A percentile compares a stretch with the other conserved stretches of the same genome.
These are phyloP conservation scores for Globisporangium paroecandrum DNA, from an alignment of 352 stramenopile genomes.

Conservation along the genomic window DNA sequence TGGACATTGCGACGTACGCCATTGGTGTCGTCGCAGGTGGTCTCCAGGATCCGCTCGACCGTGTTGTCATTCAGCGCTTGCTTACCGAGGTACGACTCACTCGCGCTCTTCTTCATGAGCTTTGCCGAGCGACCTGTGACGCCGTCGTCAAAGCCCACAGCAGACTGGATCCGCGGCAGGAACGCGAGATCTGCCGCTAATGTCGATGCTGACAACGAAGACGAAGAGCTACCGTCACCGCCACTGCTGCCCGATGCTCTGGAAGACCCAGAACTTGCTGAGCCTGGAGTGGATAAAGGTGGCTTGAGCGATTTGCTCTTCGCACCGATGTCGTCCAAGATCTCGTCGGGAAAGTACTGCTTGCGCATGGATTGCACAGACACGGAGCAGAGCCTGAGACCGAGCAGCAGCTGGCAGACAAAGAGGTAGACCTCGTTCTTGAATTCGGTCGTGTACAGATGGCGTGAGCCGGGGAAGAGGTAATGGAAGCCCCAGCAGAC, in stretches of 20 bases:
- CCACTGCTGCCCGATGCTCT: not conserved
- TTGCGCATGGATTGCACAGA: constrained; percentile 66
- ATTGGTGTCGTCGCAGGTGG: constrained; percentile 7
- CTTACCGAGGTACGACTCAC: constrained; percentile 53
- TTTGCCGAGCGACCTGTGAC: not conserved
- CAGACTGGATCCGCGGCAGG: constrained; percentile 31
- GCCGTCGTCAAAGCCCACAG: not conserved
- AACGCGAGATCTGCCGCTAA: constrained; percentile 14
- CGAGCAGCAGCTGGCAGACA: constrained; percentile 66
- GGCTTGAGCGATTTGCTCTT: constrained; percentile 33
- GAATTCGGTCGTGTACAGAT: constrained; percentile 81
- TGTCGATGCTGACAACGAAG: constrained; percentile 10
- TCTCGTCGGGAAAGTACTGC: constrained; percentile 74
- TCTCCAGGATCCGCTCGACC: constrained; percentile 52
- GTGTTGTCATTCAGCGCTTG: constrained; percentile 51
- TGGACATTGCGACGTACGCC: constrained; percentile 5
- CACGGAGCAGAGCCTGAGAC: constrained; percentile 57
- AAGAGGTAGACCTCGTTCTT: constrained; percentile 80
- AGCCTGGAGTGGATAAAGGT: constrained; percentile 1
- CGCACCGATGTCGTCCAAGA: constrained; percentile 46
- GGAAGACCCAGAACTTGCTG: not conserved
- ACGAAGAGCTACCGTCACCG: not conserved
- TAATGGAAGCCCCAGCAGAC: constrained; percentile 87
- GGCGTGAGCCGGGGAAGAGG: constrained; percentile 80
- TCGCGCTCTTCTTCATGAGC: constrained; percentile 35